A percentile compares a stretch with the other conserved stretches of the same genome.
These are phyloP conservation scores for Penstemon eatonii DNA, from an alignment of 257 asterid genomes.

Conservation along the genomic window DNA sequence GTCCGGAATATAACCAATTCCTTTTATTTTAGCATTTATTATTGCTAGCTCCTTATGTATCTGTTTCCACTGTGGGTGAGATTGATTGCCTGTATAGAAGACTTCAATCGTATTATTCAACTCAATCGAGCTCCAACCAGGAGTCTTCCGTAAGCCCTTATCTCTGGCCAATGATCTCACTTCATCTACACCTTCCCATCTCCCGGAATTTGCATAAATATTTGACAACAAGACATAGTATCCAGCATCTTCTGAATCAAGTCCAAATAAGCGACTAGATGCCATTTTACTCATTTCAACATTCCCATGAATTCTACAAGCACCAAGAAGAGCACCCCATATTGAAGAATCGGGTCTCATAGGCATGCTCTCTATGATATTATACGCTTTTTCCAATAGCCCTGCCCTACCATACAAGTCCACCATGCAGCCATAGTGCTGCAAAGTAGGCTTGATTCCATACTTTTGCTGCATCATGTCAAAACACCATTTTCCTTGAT, in stretches of 20 bases:
- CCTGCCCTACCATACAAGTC: slow-evolving; percentile 82
- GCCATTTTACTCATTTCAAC: slow-evolving; percentile 64
- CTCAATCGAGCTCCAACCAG: slow-evolving; percentile 75
- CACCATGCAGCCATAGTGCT: slow-evolving; percentile 74
- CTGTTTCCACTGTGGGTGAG: slow-evolving; percentile 58
- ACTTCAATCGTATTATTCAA: slow-evolving; percentile 46
- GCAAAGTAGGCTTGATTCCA: slow-evolving; percentile 55
- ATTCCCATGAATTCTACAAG: slow-evolving; percentile 65
- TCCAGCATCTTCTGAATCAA: slow-evolving; percentile 60
- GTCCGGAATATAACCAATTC: slow-evolving; percentile 73
- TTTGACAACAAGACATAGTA: slow-evolving; percentile 78
- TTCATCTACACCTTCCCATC: slow-evolving; percentile 70
- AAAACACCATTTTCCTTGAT: slow-evolving; percentile 58
- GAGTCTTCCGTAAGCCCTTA: slow-evolving; percentile 60
- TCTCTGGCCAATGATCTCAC: slow-evolving; percentile 70
- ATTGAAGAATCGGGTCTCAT: slow-evolving; percentile 54
- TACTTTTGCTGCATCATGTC: slow-evolving; percentile 54
- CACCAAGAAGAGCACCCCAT: slow-evolving; percentile 80
- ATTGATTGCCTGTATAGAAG: slow-evolving; percentile 55
- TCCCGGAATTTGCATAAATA: slow-evolving; percentile 65
- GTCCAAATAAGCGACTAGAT: slow-evolving; percentile 44
- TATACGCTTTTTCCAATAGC: slow-evolving; percentile 48
- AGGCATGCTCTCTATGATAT: slow-evolving; percentile 53
- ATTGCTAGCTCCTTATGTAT: slow-evolving; percentile 54
- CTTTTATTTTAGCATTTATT: slow-evolving; percentile 52